Base-by-base conservation (phyloP, 2,329 filamentous ascomycete species). In the Emericellopsis cladophorae region DNA sequence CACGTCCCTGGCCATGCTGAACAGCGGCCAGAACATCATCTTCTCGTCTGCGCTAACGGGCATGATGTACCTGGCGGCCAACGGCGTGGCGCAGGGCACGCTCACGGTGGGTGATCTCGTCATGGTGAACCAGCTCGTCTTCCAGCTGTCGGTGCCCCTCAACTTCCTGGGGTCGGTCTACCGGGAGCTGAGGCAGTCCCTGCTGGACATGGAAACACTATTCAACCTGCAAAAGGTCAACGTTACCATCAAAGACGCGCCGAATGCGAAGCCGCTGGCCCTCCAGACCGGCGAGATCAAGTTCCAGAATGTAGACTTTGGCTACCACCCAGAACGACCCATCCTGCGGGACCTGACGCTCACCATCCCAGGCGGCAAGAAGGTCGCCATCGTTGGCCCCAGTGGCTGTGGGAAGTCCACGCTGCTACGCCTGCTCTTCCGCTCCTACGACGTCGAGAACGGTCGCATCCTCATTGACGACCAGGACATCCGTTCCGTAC, bases 121-220 rank as follows among this genome's bases (percentile, higher is more conserved):
- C 56, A 93, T 98, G 86, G 87, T 98, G 50, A 98, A 98, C 60
- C 92, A 96, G 67, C 79, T 98, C 15, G 89, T 98, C 44, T 98
- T 98, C 64, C 92, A 98, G 63, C 79, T 98, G 6, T 95, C 88
- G 0, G 87, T 98, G 4, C 92, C 92, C 0, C 74, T 98, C 45
- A 98, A 98, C 68, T 98, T 98, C 61, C 70, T 98, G 4, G 92
- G 92, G n/a, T 94, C 88, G 12, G 90, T 98, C 11, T 98, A 98
- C 59, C 83, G 92, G 51, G 92, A 98, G 64, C 73, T 98, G 41
- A 76, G 92, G 42, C 92, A 98, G 64, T 95, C 87, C 18, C 70
- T 98, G 36, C 70, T 98, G 29, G 93, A 98, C 58, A 98, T 98
- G 92, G 92, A 96, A 63, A 96, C 92, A 0, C 73, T 98, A 6